Evolutionary conservation across 768 basidiomycete species (phyloP), one percentile per base, ranked within the genome.

Genomic region (Dacryopinax spathularia): DNA sequence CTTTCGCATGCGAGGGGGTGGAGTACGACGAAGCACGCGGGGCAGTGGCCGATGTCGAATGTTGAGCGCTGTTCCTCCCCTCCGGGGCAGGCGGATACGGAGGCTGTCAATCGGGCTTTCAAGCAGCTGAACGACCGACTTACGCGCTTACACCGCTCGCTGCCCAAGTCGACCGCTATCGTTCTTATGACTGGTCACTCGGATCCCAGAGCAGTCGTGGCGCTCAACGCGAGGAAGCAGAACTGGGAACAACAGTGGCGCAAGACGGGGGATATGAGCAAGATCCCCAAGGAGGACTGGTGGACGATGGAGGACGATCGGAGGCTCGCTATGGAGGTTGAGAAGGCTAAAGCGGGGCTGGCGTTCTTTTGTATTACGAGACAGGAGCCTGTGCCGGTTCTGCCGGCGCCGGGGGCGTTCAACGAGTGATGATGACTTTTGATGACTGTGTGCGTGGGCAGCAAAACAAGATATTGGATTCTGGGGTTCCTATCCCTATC

Each of bases 141-240:
- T 2, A 72, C 74, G 35, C 69, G 75, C 1, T 75, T 97, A 0
- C 84, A 94, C 69, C 75, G 79, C 0, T 72, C 84, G 0, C 80
- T 98, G 0, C 92, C 93, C 0, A 72, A 85, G 1, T 83, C 85
- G 22, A 91, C 93, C 0, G 92, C 91, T 0, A 72, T 97, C 22
- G 75, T 97, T 62, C 77, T 98, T 36, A 85, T 96, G 70, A 89
- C 88, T 0, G 93, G 94, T 0, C 91, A 97, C 70, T 84, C 85
- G 0, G 90, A 96, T 72, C 93, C 94, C 0, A 82, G 90, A 0
- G 76, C 73, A 6, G 92, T 95, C 90, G 77, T 87, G 2, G 72
- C 79, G 27, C 75, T 98, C 22, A 85, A 85, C 67, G 81, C 81
- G 4, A 79, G 85, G 60, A 88, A 91, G 73, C 48, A 56, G 48